Base-by-base conservation (phyloP, 1,284 basidiomycete species). In the Ceratobasidium sp. region DNA sequence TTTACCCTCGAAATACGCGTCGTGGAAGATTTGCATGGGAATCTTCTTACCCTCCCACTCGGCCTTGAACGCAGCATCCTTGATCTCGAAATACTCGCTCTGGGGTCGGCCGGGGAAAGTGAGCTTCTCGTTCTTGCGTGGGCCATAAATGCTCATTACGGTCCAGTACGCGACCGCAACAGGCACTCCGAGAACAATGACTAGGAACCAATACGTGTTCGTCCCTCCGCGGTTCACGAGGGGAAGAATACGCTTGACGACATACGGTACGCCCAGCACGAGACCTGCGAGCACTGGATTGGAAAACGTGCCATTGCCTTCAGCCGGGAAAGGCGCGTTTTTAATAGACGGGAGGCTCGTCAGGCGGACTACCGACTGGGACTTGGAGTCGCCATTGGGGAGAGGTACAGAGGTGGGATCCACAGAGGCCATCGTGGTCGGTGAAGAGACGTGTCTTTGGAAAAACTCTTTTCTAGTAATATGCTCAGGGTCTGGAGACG, bases 1-100 rank as follows among this genome's bases (percentile, higher is more conserved):
- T 83, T 98, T 98, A 73, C 90, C 90, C 71, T 96, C 95, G 80
- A 99, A 98, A 83, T 93, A 99, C 72, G 94, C 93, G 82, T 99
- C 97, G 79, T 99, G 91, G 85, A 98, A 97, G 73, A 92, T 81
- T 81, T 99, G 95, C 90, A 98, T 97, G 56, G 96, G 96, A 73
- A 99, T 98, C 82, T 98, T 98, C 78, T 90, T 89, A 78, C 75
- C 78, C 40, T 86, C 87, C 82, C 95, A 98, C 75, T 89, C 84
- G 31, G 84, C 82, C 81, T 87, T 91, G 76, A 99, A 84, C 72
- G 88, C 88, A 0, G 82, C 79, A 82, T 98, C 94, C 74, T 93
- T 90, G 81, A 98, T 91, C 67, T 88, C 90, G 77, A 99, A 91
- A 79, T 99, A 99, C 75, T 91, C 86, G 75, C 92, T 90, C 72